Evolutionary conservation across 345 rosid species (phyloP), one percentile per base, ranked within the genome.

Genomic region (Syzygium aromaticum): DNA sequence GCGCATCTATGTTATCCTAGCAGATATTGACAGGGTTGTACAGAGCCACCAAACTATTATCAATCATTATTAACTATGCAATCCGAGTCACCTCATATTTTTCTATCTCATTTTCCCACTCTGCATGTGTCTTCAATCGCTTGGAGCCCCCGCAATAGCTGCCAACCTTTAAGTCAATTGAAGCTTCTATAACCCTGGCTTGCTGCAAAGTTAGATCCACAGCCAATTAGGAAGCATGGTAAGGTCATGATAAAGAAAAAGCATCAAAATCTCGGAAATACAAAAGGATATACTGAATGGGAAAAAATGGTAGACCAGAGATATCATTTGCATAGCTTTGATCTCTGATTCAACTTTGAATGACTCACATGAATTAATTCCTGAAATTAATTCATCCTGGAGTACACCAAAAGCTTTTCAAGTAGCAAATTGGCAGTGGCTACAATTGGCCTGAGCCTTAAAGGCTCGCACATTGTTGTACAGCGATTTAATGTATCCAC

Each of bases 51-150:
- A 33, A 73, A 73, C 82, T 38, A 40, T 0, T 73, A 73, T 73
- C 49, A 38, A 19, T 38, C 49, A 73, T 38, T 73, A 19, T 73
- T 11, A 84, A 27, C 86, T 84, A 52, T 84, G 54, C 59, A 84
- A 51, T 27, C n/a, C 27, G 78, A 89, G 43, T 90, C 87, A 97
- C 99, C 98, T 97, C 99, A 85, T 93, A 88, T 83, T 91, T 89
- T 73, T 94, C 91, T 51, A 97, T 86, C 91, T 97, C 97, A 86
- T 90, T 92, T 90, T 92, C 95, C 99, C 98, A 96, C n/a, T 93
- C 95, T 84, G 86, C 88, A 87, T 90, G 96, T 87, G 54, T 93
- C 89, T 89, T 93, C 92, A 92, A 87, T 86, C 89, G 90, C 88
- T 91, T 92, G 84, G 90, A 89, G 85, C 92, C 95, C 67, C 98